Percentiles rank a stretch among this genome's conserved stretches.
phyloP scores from a whole-genome alignment of 2,329 filamentous ascomycete genomes.

The Emergomyces pasteurianus region DNA sequence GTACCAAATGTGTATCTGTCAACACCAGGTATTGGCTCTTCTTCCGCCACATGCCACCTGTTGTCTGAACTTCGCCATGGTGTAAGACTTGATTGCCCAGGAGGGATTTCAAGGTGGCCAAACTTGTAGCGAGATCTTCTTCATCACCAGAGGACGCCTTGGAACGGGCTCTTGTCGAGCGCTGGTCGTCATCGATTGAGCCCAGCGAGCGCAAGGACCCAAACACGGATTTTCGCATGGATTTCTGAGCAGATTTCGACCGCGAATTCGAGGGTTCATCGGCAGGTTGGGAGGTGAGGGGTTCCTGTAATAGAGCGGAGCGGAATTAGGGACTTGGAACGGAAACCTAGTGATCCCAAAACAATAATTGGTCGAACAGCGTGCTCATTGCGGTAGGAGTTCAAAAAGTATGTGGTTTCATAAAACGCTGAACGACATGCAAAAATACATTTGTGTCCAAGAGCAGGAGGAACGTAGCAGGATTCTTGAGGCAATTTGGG shows the following conservation, averaged over 20 bases:
- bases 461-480: not conserved
- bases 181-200: constrained; percentile 40
- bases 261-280: constrained; percentile 11
- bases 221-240: constrained; percentile 44
- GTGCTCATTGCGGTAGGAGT: not conserved
- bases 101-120: constrained; percentile 18
- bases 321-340: not conserved
- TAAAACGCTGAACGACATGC: not conserved
- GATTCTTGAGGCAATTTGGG: not conserved
- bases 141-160: constrained; percentile 39
- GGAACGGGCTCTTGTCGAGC: constrained; percentile 34
- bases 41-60: constrained; percentile 57
- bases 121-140: constrained; percentile 23
- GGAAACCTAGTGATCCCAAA: not conserved
- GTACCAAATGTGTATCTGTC: constrained; percentile 55
- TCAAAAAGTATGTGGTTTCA: not conserved
- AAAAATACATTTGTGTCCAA: not conserved
- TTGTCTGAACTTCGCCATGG: constrained; percentile 59
- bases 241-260: constrained; percentile 34
- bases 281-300: not conserved
- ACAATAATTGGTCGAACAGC: not conserved
- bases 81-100: constrained; percentile 43
- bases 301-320: not conserved
- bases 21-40: constrained; percentile 63
- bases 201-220: constrained; percentile 45